Conservation (phyloP, 257 asterid genomes). For the Nyctanthes arbortristis region DNA sequence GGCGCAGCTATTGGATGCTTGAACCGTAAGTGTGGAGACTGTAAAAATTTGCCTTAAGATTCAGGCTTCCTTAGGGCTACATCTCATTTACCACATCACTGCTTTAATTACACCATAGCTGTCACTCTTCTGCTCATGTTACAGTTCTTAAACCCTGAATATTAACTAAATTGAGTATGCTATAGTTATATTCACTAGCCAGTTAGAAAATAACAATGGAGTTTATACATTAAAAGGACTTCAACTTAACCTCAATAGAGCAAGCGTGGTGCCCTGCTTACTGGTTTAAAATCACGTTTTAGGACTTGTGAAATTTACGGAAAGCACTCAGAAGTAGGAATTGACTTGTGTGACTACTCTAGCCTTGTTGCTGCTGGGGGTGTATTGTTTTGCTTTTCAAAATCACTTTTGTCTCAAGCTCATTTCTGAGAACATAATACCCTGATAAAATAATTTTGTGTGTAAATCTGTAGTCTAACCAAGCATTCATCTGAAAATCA, state of each 20-base stretch:
- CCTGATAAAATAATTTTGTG: too few species aligned
- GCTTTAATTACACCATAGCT: slow-evolving; percentile 13
- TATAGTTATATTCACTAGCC: too few species aligned
- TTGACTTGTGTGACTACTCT: neutral
- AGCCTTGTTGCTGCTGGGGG: slow-evolving; percentile 1
- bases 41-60: slow-evolving; percentile 18
- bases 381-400: too few species aligned
- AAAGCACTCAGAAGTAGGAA: neutral
- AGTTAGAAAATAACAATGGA: neutral
- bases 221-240: neutral
- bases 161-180: too few species aligned
- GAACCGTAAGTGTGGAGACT: slow-evolving; percentile 68
- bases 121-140: neutral
- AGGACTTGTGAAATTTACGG: neutral
- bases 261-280: neutral
- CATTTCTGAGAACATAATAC: too few species aligned
- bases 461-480: too few species aligned
- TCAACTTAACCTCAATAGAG: neutral
- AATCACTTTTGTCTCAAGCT: too few species aligned
- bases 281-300: neutral
- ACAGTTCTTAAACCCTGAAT: neutral
- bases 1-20: slow-evolving; percentile 99
- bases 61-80: slow-evolving; percentile 6
- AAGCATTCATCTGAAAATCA: too few species aligned
- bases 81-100: slow-evolving; percentile 8